These are phyloP conservation scores for Melampsora americana DNA, from an alignment of 1,284 basidiomycete genomes.

Conservation along the genomic window DNA sequence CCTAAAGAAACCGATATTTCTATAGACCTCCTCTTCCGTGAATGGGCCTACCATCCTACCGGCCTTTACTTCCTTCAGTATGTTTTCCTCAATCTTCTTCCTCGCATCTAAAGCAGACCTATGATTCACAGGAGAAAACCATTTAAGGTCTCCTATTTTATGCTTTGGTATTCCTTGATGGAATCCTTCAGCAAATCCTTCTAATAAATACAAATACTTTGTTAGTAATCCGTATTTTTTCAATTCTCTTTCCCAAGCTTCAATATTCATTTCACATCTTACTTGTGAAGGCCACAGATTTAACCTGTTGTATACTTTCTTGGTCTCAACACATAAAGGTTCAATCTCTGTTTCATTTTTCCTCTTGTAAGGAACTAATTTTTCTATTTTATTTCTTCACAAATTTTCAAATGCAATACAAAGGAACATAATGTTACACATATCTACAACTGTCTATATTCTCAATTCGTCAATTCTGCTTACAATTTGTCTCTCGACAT, in stretches of 20 bases:
- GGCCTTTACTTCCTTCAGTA: constrained; percentile 17
- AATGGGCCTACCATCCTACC: constrained; percentile 3
- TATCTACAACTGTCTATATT: too few relatives aligned
- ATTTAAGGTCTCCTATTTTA: neutral
- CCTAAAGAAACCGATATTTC: neutral
- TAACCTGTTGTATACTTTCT: too few relatives aligned
- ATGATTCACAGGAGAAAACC: neutral
- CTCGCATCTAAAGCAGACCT: neutral
- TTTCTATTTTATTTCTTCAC: too few relatives aligned
- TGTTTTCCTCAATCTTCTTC: neutral
- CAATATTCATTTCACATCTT: constrained; percentile 10
- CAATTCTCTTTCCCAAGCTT: neutral
- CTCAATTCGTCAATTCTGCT: too few relatives aligned
- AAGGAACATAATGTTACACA: too few relatives aligned
- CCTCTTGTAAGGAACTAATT: too few relatives aligned
- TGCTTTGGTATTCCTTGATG: too few relatives aligned
- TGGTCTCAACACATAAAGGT: too few relatives aligned
- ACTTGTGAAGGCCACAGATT: neutral
- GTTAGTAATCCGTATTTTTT: neutral
- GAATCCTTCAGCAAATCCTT: constrained; percentile 2
- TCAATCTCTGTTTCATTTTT: too few relatives aligned
- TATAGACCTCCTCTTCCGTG: neutral
- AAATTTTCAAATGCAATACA: too few relatives aligned
- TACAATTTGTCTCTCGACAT: too few relatives aligned
- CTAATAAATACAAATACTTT: neutral